Base-by-base conservation (phyloP, 441 rosid genomes). In the Gossypium davidsonii region DNA sequence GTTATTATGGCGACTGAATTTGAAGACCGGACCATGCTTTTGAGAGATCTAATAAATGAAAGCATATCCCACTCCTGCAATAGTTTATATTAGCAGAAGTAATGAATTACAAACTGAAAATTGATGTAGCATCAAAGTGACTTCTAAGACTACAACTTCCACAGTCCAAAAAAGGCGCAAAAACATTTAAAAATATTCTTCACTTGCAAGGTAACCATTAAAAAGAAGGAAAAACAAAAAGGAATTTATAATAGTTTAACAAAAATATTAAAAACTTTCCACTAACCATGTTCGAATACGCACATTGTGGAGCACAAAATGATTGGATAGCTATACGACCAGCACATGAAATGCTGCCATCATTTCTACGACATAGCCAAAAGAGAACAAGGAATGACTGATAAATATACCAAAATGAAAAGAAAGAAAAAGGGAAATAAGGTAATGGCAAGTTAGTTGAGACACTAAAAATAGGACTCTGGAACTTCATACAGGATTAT, bases 311-410 rank as follows among this genome's bases (percentile, higher is more conserved):
- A 77, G 97, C 89, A 86, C 94, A 87, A 64, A 94, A 82, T 53
- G 98, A 91, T 76, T 92, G 99, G 79, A 94, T 88, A 51, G 94
- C 96, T 39, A 94, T 90, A 39, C 93, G 97, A 64, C 92, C 90
- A 67, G 79, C 66, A 63, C 83, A 80, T 39, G 84, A 73, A 75
- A 83, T 60, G 76, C 72, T 82, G 61, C 81, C 83, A 73, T 86
- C 92, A 59, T 72, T 87, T 82, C 97, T 94, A 87, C 18, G 74
- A 75, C 51, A 58, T 39, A 58, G 78, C 63, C 20, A 74, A 61
- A 44, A 60, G 6, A 46, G 49, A 51, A 73, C 31, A 28, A 75
- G 77, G 21, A 56, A 49, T 28, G 3, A 72, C 11, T 7, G 4
- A 63, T 52, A 71, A 17, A 39, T 14, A 58, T 23, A 48, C 12